Evolutionary conservation across 345 rosid species (phyloP), one percentile per base, ranked within the genome.

Genomic region (Hibiscus mutabilis): DNA sequence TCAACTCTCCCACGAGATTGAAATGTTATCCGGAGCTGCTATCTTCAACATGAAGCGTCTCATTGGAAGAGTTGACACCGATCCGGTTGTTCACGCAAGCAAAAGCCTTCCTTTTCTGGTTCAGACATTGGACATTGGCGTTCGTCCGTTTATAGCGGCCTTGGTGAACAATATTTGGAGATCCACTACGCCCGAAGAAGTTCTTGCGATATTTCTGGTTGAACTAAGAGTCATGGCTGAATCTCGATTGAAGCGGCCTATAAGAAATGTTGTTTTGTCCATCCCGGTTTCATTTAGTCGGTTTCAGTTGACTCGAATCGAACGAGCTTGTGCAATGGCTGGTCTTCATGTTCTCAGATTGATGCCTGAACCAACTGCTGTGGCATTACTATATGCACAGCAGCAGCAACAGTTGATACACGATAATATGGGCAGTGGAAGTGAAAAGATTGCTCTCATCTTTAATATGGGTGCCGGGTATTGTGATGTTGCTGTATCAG

Each of bases 41-140:
- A 79, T 94, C 68, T 94, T 91, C 82, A 94, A 94, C 76, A 85
- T 94, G 94, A 94, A 94, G 73, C 96, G 96, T 18, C 85, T 94
- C 19, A 81, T 94, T 8, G 98, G 97, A 35, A 85, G 98, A 55
- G 89, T 87, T 42, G 96, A 93, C 71, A 89, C 91, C 6, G 97
- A 93, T 55, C 91, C 95, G 0, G 80, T 91, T 27, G 89, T 93
- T 63, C 96, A 83, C 66, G 89, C 88, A 0, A 82, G 93, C 81
- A 91, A 82, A 72, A 85, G 37, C 65, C 89, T 89, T 57, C 97
- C 97, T 4, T 94, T 94, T 78, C 74, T 89, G 70, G 91, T 94
- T 16, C 97, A 94, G 58, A 94, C 98, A 16, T 82, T 91, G 73
- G 91, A 83, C 63, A 87, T 88, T 37, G 98, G 98, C 44, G 93